Base-by-base conservation (phyloP, 805 yeast species). In the Wickerhamiella brachini region DNA sequence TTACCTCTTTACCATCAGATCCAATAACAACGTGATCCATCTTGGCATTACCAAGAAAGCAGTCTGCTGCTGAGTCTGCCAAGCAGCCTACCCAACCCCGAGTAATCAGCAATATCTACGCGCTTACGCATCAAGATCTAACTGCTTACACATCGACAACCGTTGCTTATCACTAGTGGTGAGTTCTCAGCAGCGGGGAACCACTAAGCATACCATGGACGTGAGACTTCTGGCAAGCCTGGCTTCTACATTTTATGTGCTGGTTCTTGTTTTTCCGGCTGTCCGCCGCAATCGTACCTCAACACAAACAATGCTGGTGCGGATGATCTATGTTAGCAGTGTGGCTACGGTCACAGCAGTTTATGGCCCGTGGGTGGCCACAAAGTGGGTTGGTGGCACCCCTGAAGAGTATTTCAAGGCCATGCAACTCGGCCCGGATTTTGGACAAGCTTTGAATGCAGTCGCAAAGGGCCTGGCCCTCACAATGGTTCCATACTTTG, bases 1-100 rank as follows among this genome's bases (percentile, higher is more conserved):
- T 44, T 9, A 44, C 45, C 12, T 13, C 22, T 37, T 45, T 48
- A 44, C 51, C 51, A 18, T 48, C 51, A 5, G 51, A 43, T 12
- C 51, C 51, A 12, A 48, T 23, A 2, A 48, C 51, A 2, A 34
- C 8, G 13, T 43, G 21, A n/a, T 45, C 18, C 9, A 26, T 26
- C n/a, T n/a, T n/a, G n/a, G n/a, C n/a, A n/a, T n/a, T n/a, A n/a
- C n/a, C n/a, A n/a, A n/a, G n/a, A n/a, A n/a, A n/a, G n/a, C n/a
- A n/a, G n/a, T n/a, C n/a, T n/a, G n/a, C n/a, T n/a, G n/a, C n/a
- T n/a, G n/a, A n/a, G n/a, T n/a, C n/a, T n/a, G n/a, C 26, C 26
- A 24, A 24, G 26, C 26, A 24, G 26, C n/a, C n/a, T n/a, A n/a
- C n/a, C n/a, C n/a, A n/a, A n/a, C n/a, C n/a, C n/a, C n/a, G n/a